Evolutionary conservation across 495 filamentous ascomycete species (phyloP).

Genomic region (Extremus antarcticus): DNA sequence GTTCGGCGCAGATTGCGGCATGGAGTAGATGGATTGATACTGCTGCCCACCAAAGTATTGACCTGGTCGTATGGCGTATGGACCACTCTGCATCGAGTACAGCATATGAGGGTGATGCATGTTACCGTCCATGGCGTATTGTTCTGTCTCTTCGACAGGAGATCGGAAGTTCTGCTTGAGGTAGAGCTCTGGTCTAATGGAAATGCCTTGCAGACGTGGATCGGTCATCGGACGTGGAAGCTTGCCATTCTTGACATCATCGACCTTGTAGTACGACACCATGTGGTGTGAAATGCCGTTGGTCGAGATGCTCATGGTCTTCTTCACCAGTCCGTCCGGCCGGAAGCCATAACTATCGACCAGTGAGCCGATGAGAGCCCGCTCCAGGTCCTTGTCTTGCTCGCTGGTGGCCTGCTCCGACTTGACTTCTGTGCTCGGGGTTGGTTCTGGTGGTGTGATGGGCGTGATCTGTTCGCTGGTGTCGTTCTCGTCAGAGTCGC

Average conservation of each 20-base stretch:
- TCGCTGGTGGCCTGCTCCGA: slow-evolving; percentile 21
- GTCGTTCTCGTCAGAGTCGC: slow-evolving; percentile 21
- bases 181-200: slow-evolving; percentile 47
- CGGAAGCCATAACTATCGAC: slow-evolving; percentile 84
- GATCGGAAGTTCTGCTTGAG: slow-evolving; percentile 60
- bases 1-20: slow-evolving; percentile 1
- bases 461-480: slow-evolving; percentile 14
- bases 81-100: slow-evolving; percentile 7
- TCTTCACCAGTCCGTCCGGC: slow-evolving; percentile 74
- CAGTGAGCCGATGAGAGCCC: slow-evolving; percentile 67
- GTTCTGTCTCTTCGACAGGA: slow-evolving; percentile 38
- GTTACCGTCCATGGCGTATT: slow-evolving; percentile 14
- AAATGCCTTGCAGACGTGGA: slow-evolving; percentile 42
- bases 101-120: slow-evolving; percentile 16
- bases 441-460: slow-evolving; percentile 15
- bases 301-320: slow-evolving; percentile 73
- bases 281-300: slow-evolving; percentile 64
- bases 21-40: slow-evolving; percentile 2
- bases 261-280: slow-evolving; percentile 77
- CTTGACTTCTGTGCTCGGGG: slow-evolving; percentile 10
- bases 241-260: slow-evolving; percentile 53
- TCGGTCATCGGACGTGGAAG: slow-evolving; percentile 54
- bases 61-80: slow-evolving; percentile 12
- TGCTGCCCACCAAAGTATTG: slow-evolving; percentile 12
- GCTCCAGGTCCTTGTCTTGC: slow-evolving; percentile 45